Percentiles rank a stretch among this genome's conserved stretches.
These are phyloP conservation scores for Neophaeococcomyces aloes DNA, from an alignment of 2,329 filamentous ascomycete genomes.

Conservation along the genomic window DNA sequence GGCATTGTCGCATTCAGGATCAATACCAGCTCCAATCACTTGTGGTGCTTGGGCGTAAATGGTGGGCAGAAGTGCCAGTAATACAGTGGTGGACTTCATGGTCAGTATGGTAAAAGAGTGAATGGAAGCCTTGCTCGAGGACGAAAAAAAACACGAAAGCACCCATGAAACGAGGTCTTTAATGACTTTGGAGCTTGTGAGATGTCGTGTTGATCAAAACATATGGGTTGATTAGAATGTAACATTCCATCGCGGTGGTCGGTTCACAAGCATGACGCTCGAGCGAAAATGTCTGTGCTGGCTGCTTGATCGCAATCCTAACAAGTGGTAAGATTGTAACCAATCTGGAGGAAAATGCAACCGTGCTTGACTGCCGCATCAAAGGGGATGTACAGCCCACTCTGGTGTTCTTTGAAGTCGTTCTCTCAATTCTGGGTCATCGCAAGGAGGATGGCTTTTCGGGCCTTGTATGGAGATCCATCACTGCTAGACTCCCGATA, in stretches of 20 bases:
- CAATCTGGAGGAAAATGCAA: no score
- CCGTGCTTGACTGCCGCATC: no score
- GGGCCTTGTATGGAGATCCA: no score
- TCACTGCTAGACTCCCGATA: no score
- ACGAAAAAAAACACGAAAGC: conserved; percentile 19
- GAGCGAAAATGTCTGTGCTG: not conserved
- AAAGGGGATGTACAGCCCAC: no score
- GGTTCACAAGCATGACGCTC: not conserved
- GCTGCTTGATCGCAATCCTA: not conserved
- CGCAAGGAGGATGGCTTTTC: no score
- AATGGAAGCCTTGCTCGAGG: not conserved
- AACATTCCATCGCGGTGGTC: conserved; percentile 15
- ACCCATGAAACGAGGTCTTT: not conserved
- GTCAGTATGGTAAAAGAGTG: conserved; percentile 4
- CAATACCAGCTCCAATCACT: not conserved
- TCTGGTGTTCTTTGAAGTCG: no score
- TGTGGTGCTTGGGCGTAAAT: not conserved
- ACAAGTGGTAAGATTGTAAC: no score
- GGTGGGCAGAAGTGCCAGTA: conserved; percentile 7
- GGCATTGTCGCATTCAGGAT: conserved; percentile 1
- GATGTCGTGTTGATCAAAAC: conserved; percentile 13
- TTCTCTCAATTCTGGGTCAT: no score
- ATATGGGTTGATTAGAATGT: conserved; percentile 15
- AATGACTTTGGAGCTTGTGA: not conserved
- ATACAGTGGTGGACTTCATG: conserved; percentile 16